Evolutionary conservation across 1,284 basidiomycete genomes (phyloP).

Genomic region (Mycena sp.): DNA sequence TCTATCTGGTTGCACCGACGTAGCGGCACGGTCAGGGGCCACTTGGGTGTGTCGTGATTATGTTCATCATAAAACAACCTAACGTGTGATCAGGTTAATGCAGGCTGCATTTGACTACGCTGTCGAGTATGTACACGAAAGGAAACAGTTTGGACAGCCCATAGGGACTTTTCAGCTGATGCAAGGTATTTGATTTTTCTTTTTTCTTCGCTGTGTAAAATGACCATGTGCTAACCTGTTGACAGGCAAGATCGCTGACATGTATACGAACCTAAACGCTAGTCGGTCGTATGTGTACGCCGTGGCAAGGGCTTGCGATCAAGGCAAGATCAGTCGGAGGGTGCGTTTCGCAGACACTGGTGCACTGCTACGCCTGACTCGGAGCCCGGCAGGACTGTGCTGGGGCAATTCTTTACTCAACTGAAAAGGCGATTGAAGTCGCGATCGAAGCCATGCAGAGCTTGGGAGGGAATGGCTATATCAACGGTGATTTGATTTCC

Average conservation of each 20-base stretch:
- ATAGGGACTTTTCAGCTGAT: conserved; percentile 96
- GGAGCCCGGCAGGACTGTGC: conserved; percentile 79
- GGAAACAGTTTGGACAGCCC: conserved; percentile 89
- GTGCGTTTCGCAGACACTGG: conserved; percentile 53
- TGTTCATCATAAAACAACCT: conserved; percentile 25
- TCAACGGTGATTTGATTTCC: conserved; percentile 73
- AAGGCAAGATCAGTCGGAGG: conserved; percentile 81
- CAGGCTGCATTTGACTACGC: conserved; percentile 94
- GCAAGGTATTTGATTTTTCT: conserved; percentile 72
- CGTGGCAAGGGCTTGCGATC: conserved; percentile 89
- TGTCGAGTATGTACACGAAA: conserved; percentile 89
- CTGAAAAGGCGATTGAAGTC: conserved; percentile 91
- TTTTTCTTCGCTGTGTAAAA: conserved; percentile 9
- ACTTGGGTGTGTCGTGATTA: conserved; percentile 55
- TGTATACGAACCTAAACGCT: conserved; percentile 95
- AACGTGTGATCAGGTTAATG: conserved; percentile 74
- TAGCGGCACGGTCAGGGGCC: conserved; percentile 38
- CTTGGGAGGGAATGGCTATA: conserved; percentile 92
- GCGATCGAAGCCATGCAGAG: conserved; percentile 92
- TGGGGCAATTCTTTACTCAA: conserved; percentile 91
- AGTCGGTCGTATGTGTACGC: conserved; percentile 93
- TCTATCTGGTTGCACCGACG: not conserved
- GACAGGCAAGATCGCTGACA: conserved; percentile 85
- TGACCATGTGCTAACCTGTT: too few species aligned
- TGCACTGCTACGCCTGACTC: not conserved